phyloP scores from a whole-genome alignment of 2,329 filamentous ascomycete genomes.

The Pseudogymnoascus sp. region DNA sequence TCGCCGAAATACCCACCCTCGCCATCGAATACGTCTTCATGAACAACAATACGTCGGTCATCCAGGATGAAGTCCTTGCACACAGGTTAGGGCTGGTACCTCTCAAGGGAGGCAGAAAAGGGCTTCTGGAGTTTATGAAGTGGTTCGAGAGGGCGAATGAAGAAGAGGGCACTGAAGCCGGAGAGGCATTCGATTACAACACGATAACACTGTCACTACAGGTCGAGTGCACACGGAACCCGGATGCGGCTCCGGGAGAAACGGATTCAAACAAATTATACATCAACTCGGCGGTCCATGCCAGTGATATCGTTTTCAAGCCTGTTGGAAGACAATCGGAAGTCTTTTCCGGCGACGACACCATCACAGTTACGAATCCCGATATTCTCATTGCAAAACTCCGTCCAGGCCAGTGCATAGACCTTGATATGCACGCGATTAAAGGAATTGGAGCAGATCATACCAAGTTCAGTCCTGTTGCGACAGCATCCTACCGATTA shows the following conservation, averaged over 20 bases:
- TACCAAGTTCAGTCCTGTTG: slow-evolving; percentile 93
- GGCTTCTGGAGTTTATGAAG: slow-evolving; percentile 67
- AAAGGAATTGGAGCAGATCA: slow-evolving; percentile 93
- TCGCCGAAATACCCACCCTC: slow-evolving; percentile 87
- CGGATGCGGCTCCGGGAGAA: slow-evolving; percentile 61
- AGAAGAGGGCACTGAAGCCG: slow-evolving; percentile 49
- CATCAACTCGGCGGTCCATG: slow-evolving; percentile 76
- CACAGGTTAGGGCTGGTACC: slow-evolving; percentile 86
- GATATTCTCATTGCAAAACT: slow-evolving; percentile 93
- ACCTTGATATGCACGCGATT: slow-evolving; percentile 84
- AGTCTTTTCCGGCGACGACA: slow-evolving; percentile 58
- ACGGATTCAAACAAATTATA: slow-evolving; percentile 79
- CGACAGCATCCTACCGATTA: slow-evolving; percentile 86
- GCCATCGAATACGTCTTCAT: slow-evolving; percentile 93
- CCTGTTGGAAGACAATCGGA: slow-evolving; percentile 65
- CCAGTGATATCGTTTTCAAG: slow-evolving; percentile 66
- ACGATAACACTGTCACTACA: slow-evolving; percentile 73
- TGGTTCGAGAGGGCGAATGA: slow-evolving; percentile 67
- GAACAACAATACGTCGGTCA: slow-evolving; percentile 93
- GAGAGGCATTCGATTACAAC: slow-evolving; percentile 68
- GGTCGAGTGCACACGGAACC: slow-evolving; percentile 72
- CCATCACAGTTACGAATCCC: slow-evolving; percentile 73
- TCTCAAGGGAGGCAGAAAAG: slow-evolving; percentile 69
- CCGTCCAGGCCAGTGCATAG: slow-evolving; percentile 79
- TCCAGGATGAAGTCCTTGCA: slow-evolving; percentile 93